phyloP scores from a whole-genome alignment of 306 rosid species.

The Malus sieversii region DNA sequence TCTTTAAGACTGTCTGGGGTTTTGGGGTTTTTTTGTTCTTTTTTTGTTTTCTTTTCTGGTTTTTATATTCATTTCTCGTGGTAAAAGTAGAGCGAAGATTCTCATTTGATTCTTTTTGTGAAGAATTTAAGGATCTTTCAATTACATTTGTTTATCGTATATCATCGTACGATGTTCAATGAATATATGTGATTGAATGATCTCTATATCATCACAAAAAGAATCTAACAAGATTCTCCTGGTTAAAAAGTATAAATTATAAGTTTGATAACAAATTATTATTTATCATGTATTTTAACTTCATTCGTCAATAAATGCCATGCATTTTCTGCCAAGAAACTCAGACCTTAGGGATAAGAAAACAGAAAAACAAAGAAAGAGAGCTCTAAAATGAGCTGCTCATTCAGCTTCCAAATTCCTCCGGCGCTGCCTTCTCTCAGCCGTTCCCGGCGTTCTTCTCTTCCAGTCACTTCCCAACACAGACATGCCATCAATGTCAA shows the following conservation, averaged over 20 bases:
- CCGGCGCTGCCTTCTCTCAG: conserved; percentile 68
- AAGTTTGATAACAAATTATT: too few species aligned
- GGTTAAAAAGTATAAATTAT: too few species aligned
- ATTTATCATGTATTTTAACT: background rate
- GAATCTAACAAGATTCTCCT: too few species aligned
- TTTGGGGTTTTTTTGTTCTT: background rate
- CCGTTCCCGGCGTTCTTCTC: conserved; percentile 21
- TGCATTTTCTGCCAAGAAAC: conserved; percentile 35
- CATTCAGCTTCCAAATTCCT: conserved; percentile 54
- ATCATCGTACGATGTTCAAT: too few species aligned
- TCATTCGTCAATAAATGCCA: background rate
- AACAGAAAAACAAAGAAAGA: conserved; percentile 7
- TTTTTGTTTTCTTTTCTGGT: background rate
- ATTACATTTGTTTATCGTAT: too few species aligned
- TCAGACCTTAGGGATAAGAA: conserved; percentile 39
- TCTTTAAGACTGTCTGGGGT: background rate
- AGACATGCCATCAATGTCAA: conserved; percentile 14
- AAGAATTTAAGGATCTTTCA: fast-evolving
- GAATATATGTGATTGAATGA: fast-evolving
- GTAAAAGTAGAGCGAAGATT: background rate
- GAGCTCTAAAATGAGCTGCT: conserved; percentile 56
- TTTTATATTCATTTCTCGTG: background rate
- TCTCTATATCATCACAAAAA: too few species aligned
- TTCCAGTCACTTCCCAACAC: conserved; percentile 30
- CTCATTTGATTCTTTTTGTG: too few species aligned